These are phyloP conservation scores for Clarireedia hainanense DNA, from an alignment of 2,329 filamentous ascomycete genomes.

Conservation along the genomic window DNA sequence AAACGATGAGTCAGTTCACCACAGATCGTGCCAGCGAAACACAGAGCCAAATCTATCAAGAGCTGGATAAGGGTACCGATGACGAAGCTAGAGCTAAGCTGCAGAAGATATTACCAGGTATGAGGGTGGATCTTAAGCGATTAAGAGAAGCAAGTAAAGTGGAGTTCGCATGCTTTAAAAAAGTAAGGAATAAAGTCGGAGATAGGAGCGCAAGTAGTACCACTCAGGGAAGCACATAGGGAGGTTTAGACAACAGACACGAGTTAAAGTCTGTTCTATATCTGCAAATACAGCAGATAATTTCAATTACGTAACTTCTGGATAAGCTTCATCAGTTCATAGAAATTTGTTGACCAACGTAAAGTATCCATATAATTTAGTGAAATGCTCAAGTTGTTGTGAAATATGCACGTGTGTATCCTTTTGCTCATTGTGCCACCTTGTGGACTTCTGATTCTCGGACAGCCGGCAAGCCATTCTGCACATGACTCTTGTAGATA, in stretches of 20 bases:
- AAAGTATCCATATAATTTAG: too few relatives aligned
- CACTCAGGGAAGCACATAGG: not conserved
- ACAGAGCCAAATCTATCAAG: constrained; percentile 86
- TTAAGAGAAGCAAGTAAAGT: constrained; percentile 73
- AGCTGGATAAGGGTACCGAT: constrained; percentile 82
- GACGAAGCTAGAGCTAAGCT: constrained; percentile 72
- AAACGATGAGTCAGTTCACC: constrained; percentile 85
- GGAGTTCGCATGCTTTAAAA: constrained; percentile 81
- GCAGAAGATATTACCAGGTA: constrained; percentile 81
- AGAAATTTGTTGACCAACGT: too few relatives aligned
- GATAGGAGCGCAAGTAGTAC: constrained; percentile 1
- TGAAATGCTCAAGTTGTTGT: too few relatives aligned
- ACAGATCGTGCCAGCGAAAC: constrained; percentile 73
- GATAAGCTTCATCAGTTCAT: too few relatives aligned
- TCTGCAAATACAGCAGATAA: too few relatives aligned
- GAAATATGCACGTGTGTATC: too few relatives aligned
- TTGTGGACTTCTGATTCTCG: too few relatives aligned
- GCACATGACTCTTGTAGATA: not conserved
- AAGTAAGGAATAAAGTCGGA: constrained; percentile 29
- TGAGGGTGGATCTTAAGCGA: constrained; percentile 80
- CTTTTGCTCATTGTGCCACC: too few relatives aligned
- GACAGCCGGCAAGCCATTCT: not conserved
- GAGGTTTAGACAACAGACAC: not conserved
- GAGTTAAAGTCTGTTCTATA: too few relatives aligned
- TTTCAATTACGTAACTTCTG: too few relatives aligned